A percentile compares a stretch with the other conserved stretches of the same genome.
Evolutionary conservation across 2,329 filamentous ascomycete genomes (phyloP).

Genomic region (Stagonosporopsis chrysanthemi): DNA sequence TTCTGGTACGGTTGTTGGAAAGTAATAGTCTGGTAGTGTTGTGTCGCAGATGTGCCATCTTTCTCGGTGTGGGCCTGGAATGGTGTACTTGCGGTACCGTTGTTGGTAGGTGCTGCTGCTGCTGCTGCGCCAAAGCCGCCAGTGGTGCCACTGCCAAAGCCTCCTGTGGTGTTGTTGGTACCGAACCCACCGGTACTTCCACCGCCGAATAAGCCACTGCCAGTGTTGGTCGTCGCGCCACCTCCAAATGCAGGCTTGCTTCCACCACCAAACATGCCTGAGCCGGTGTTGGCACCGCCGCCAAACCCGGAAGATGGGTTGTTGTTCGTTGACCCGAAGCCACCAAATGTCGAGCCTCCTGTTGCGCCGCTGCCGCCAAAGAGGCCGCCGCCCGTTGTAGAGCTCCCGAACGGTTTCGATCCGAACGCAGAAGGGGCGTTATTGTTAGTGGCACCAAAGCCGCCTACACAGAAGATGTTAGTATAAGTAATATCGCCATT

Average conservation of each 20-base stretch:
- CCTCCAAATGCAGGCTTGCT: conserved; percentile 41
- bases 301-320: conserved; percentile 38
- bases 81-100: conserved; percentile 70
- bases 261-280: conserved; percentile 41
- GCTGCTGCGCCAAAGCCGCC: conserved; percentile 42
- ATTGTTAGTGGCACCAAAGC: conserved; percentile 40
- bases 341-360: conserved; percentile 27
- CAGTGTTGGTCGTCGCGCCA: conserved; percentile 32
- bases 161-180: conserved; percentile 27
- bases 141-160: conserved; percentile 33
- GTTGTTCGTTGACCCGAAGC: conserved; percentile 34
- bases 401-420: conserved; percentile 45
- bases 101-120: conserved; percentile 41
- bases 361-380: conserved; percentile 37
- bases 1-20: conserved; percentile 85
- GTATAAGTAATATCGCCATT: conserved; percentile 3
- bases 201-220: conserved; percentile 38
- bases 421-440: conserved; percentile 31
- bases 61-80: conserved; percentile 78
- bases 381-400: conserved; percentile 44
- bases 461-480: conserved; percentile 40
- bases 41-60: conserved; percentile 62
- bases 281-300: conserved; percentile 33
- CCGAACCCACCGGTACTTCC: conserved; percentile 42
- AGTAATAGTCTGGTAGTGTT: conserved; percentile 79